phyloP scores from a whole-genome alignment of 202 grass and related monocot species.

The Brachypodium distachyon region DNA sequence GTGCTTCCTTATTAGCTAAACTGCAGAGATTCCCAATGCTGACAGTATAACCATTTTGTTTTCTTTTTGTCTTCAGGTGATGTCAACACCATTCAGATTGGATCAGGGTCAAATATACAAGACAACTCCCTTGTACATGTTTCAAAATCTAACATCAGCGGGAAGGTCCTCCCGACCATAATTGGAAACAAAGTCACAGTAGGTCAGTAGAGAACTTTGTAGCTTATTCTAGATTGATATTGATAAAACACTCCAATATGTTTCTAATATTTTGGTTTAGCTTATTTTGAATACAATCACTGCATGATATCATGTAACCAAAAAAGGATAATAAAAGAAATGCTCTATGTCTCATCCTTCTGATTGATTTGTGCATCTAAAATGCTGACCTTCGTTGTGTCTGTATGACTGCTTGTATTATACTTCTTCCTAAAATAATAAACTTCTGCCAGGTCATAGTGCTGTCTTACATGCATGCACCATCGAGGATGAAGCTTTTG shows the following conservation, averaged over 20 bases:
- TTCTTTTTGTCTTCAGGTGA: slow-evolving; percentile 58
- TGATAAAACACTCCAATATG: not conserved
- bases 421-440: slow-evolving; percentile 8
- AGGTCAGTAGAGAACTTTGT: slow-evolving; percentile 39
- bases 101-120: slow-evolving; percentile 92
- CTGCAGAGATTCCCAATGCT: not conserved
- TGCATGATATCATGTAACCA: not conserved
- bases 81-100: slow-evolving; percentile 83
- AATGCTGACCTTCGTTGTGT: not conserved
- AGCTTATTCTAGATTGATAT: not conserved
- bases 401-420: not conserved
- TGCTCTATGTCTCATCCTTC: not conserved
- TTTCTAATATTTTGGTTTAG: not conserved
- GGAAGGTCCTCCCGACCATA: slow-evolving; percentile 83
- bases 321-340: not conserved
- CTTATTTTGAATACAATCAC: not conserved
- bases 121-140: slow-evolving; percentile 95
- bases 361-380: not conserved
- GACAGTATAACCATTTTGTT: not conserved
- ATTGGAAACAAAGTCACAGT: slow-evolving; percentile 84
- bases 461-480: slow-evolving; percentile 89
- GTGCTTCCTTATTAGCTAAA: not conserved
- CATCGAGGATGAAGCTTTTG: slow-evolving; percentile 86
- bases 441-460: slow-evolving; percentile 58
- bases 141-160: slow-evolving; percentile 57